phyloP scores from a whole-genome alignment of 2,329 filamentous ascomycete genomes.

The Microcyclospora tardicrescens region DNA sequence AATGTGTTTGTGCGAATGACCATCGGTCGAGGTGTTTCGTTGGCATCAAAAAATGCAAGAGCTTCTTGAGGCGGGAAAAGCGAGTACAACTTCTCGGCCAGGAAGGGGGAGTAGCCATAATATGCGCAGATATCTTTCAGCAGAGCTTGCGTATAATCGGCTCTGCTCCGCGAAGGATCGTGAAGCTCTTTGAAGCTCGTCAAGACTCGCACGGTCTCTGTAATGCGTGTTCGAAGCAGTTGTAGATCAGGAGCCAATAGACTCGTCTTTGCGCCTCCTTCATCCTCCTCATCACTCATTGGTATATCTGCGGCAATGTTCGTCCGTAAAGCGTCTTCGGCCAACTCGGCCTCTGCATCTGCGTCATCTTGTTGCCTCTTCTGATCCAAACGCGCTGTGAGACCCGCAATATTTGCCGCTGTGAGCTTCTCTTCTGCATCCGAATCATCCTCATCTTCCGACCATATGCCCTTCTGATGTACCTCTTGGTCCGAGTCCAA shows the following conservation, averaged over 20 bases:
- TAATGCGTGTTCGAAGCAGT: conserved; percentile 75
- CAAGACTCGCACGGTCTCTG: conserved; percentile 81
- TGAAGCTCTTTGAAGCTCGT: conserved; percentile 75
- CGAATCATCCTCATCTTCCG: conserved; percentile 71
- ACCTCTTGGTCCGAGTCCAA: conserved; percentile 54
- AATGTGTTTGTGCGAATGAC: conserved; percentile 97
- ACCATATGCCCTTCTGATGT: conserved; percentile 62
- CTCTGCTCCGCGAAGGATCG: conserved; percentile 66
- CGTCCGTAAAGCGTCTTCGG: conserved; percentile 76
- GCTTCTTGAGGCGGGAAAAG: conserved; percentile 89
- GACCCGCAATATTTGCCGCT: conserved; percentile 86
- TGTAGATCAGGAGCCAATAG: conserved; percentile 80
- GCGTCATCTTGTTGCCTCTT: conserved; percentile 65
- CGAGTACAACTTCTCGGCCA: conserved; percentile 91
- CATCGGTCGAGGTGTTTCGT: conserved; percentile 84
- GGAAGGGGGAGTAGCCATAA: conserved; percentile 87
- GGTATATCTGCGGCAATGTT: conserved; percentile 72
- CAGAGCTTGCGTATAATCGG: conserved; percentile 77
- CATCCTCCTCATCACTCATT: conserved; percentile 46
- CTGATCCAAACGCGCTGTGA: conserved; percentile 73
- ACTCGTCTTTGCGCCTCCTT: conserved; percentile 42
- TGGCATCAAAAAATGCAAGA: conserved; percentile 97
- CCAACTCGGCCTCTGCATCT: conserved; percentile 72
- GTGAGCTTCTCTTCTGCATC: conserved; percentile 84
- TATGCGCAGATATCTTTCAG: conserved; percentile 89